Conservation (phyloP, 345 rosid genomes). For the Eucalyptus fibrosa region DNA sequence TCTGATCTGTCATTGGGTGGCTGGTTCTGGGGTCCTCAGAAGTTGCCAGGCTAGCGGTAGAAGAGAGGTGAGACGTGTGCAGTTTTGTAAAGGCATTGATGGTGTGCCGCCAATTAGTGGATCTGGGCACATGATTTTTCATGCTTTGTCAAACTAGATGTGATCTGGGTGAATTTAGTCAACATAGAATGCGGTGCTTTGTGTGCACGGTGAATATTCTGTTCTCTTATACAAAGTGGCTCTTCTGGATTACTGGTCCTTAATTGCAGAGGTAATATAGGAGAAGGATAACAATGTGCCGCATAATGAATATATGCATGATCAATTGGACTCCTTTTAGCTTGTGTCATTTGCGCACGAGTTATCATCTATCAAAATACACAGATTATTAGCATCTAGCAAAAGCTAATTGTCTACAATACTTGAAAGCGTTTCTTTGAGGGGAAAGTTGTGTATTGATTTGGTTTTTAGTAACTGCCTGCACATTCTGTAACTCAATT, state of each 20-base stretch:
- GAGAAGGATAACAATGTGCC: background rate
- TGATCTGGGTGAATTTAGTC: background rate
- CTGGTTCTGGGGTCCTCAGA: background rate
- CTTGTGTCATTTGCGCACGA: background rate
- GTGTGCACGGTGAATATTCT: background rate
- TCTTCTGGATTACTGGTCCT: background rate
- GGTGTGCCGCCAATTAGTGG: background rate
- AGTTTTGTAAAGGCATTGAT: background rate
- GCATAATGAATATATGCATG: background rate
- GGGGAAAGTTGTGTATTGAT: background rate
- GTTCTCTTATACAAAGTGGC: background rate
- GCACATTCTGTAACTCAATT: background rate
- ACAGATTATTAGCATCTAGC: background rate
- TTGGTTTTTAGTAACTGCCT: background rate
- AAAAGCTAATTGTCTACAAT: background rate
- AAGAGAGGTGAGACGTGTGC: background rate
- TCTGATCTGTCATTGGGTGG: background rate
- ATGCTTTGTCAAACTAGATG: background rate
- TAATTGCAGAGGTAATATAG: background rate
- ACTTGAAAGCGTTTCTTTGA: background rate
- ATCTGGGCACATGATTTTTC: background rate
- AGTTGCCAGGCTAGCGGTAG: background rate
- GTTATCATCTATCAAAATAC: background rate
- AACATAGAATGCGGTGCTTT: background rate
- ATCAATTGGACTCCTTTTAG: background rate